A percentile compares a stretch with the other conserved stretches of the same genome.
These are phyloP conservation scores for Ogataea philodendri DNA, from an alignment of 805 yeast species.

Conservation along the genomic window DNA sequence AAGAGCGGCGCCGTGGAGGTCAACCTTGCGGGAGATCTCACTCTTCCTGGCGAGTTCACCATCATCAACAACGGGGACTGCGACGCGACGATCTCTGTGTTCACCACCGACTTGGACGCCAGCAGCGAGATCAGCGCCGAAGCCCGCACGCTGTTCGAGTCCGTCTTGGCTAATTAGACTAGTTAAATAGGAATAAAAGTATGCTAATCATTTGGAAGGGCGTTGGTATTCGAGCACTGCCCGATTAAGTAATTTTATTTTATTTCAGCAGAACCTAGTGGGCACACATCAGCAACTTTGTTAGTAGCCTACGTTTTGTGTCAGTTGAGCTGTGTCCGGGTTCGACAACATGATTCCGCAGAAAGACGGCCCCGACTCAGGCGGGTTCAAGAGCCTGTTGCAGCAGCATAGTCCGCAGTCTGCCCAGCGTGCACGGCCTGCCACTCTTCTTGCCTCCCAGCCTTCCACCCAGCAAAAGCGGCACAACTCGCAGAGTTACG, in stretches of 20 bases:
- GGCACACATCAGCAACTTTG: slow-evolving; percentile 5
- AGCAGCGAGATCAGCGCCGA: slow-evolving; percentile 9
- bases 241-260: slow-evolving; percentile 4
- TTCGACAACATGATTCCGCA: slow-evolving; percentile 6
- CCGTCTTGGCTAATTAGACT: slow-evolving; percentile 13
- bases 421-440: slow-evolving; percentile 16
- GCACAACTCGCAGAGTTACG: slow-evolving; percentile 31
- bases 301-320: not conserved
- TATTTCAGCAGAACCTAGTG: slow-evolving; percentile 9
- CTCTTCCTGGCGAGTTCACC: slow-evolving; percentile 44
- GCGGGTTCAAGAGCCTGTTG: slow-evolving; percentile 5
- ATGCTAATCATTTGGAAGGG: too few species aligned
- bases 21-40: slow-evolving; percentile 43
- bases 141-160: slow-evolving; percentile 14
- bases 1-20: slow-evolving; percentile 23
- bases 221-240: slow-evolving; percentile 6
- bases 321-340: not conserved
- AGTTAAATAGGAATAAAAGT: not conserved
- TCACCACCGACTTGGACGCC: slow-evolving; percentile 48
- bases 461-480: slow-evolving; percentile 32
- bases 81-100: slow-evolving; percentile 44
- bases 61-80: slow-evolving; percentile 34
- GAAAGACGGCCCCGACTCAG: slow-evolving; percentile 4
- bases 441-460: slow-evolving; percentile 16
- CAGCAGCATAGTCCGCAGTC: slow-evolving; percentile 3